phyloP scores from a whole-genome alignment of 2,329 filamentous ascomycete genomes.

The Rhynchosporium secalis region DNA sequence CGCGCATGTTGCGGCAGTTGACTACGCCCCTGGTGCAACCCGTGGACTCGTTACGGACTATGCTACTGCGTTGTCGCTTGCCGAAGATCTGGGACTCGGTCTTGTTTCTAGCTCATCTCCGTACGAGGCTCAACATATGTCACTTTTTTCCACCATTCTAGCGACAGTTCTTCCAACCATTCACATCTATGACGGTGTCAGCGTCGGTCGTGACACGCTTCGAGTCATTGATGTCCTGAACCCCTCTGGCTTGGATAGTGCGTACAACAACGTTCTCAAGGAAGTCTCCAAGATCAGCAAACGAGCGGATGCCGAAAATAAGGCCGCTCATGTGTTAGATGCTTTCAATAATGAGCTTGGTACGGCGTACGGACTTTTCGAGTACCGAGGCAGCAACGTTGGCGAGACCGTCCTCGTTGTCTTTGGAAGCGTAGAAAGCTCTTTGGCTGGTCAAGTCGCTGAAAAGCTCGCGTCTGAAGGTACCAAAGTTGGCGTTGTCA shows the following conservation, averaged over 20 bases:
- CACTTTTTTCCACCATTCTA: slow-evolving; percentile 80
- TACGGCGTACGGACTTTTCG: slow-evolving; percentile 89
- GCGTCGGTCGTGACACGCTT: slow-evolving; percentile 77
- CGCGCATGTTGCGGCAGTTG: slow-evolving; percentile 86
- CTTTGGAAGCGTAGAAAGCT: slow-evolving; percentile 89
- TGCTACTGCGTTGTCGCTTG: slow-evolving; percentile 72
- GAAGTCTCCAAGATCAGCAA: slow-evolving; percentile 63
- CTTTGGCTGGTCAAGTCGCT: slow-evolving; percentile 80
- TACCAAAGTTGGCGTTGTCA: slow-evolving; percentile 80
- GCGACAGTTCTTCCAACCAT: slow-evolving; percentile 78
- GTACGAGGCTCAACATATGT: slow-evolving; percentile 94
- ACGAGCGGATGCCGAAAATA: slow-evolving; percentile 71
- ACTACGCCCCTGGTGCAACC: slow-evolving; percentile 67
- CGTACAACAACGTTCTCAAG: slow-evolving; percentile 66
- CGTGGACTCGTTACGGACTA: slow-evolving; percentile 86
- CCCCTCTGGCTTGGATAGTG: slow-evolving; percentile 65
- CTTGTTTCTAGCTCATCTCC: slow-evolving; percentile 82
- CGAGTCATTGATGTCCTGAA: slow-evolving; percentile 80
- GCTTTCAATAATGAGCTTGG: slow-evolving; percentile 88
- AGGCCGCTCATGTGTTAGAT: slow-evolving; percentile 67
- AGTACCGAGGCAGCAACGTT: slow-evolving; percentile 82
- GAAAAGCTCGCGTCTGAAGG: slow-evolving; percentile 70
- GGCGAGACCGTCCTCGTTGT: slow-evolving; percentile 84
- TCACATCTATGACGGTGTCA: slow-evolving; percentile 86
- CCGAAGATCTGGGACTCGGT: slow-evolving; percentile 87